Percentiles rank a stretch among this genome's conserved stretches.
Conservation (phyloP, 2,329 filamentous ascomycete genomes). For the Trichoderma afroharzianum region DNA sequence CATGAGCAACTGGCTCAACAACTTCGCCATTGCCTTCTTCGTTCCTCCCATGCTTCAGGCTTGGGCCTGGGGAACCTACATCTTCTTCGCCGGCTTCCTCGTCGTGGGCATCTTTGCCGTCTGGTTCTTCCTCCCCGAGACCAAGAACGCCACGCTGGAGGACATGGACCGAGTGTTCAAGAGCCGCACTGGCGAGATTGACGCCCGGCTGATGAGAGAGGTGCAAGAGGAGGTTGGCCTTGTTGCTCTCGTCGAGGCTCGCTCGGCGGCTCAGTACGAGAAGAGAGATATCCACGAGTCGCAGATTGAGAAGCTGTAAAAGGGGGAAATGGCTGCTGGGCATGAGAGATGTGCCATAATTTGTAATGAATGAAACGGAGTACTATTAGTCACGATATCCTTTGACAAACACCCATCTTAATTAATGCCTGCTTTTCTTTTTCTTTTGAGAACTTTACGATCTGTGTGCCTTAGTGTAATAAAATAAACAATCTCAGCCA, state of each 20-base stretch:
- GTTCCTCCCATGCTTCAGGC: constrained; percentile 63
- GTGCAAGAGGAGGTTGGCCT: constrained; percentile 26
- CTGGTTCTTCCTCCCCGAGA: constrained; percentile 63
- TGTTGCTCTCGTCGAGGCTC: constrained; percentile 12
- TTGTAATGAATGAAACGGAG: background rate
- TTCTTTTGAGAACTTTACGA: background rate
- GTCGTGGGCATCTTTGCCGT: constrained; percentile 59
- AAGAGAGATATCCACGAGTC: constrained; percentile 13
- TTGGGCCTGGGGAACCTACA: constrained; percentile 68
- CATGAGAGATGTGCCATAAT: background rate
- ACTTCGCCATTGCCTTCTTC: constrained; percentile 59
- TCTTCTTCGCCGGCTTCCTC: constrained; percentile 66
- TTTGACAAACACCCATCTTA: background rate
- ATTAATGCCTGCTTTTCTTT: background rate
- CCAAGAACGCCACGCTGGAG: constrained; percentile 60
- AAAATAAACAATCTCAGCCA: background rate
- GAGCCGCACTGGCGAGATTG: constrained; percentile 32
- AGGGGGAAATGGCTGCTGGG: background rate
- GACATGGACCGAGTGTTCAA: constrained; percentile 58
- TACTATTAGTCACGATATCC: background rate
- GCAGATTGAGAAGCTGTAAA: constrained; percentile 6
- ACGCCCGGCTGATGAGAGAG: constrained; percentile 25
- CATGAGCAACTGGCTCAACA: constrained; percentile 62
- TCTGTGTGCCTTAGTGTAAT: background rate
- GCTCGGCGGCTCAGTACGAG: background rate